Evolutionary conservation across 257 asterid genomes (phyloP).

Genomic region (Knoxia roxburghii): DNA sequence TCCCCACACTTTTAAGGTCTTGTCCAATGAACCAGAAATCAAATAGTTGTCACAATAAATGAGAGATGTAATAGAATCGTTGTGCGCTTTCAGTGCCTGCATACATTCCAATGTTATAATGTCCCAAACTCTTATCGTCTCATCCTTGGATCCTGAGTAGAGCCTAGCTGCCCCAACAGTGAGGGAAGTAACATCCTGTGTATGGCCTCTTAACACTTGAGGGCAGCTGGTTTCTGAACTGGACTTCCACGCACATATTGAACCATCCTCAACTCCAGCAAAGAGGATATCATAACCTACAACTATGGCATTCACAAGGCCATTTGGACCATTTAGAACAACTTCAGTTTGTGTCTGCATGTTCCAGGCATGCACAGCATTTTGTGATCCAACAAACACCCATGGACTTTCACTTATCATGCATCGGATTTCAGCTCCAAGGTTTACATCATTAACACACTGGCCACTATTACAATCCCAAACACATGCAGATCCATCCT

Average conservation of each 20-base stretch:
- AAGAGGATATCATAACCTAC: neutral
- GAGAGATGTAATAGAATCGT: conserved; percentile 40
- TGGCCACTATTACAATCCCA: neutral
- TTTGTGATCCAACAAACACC: neutral
- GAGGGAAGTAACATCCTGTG: neutral
- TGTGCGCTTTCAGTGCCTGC: conserved; percentile 47
- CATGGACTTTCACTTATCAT: neutral
- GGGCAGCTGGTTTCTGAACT: neutral
- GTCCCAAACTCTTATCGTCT: conserved; percentile 32
- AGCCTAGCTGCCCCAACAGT: neutral
- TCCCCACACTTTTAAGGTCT: conserved; percentile 44
- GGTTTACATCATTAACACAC: neutral
- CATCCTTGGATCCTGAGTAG: neutral
- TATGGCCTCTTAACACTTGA: neutral
- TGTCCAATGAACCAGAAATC: conserved; percentile 60
- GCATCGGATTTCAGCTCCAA: neutral
- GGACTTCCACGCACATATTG: neutral
- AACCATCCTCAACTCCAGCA: neutral
- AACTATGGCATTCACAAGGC: neutral
- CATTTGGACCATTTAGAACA: neutral
- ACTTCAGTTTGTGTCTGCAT: neutral
- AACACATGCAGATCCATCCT: neutral
- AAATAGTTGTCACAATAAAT: conserved; percentile 49
- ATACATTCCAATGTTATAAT: conserved; percentile 43
- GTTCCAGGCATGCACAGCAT: neutral